Percentiles rank a stretch among this genome's conserved stretches.
Evolutionary conservation across 2,329 filamentous ascomycete genomes (phyloP).

Genomic region (Nemania serpens): DNA sequence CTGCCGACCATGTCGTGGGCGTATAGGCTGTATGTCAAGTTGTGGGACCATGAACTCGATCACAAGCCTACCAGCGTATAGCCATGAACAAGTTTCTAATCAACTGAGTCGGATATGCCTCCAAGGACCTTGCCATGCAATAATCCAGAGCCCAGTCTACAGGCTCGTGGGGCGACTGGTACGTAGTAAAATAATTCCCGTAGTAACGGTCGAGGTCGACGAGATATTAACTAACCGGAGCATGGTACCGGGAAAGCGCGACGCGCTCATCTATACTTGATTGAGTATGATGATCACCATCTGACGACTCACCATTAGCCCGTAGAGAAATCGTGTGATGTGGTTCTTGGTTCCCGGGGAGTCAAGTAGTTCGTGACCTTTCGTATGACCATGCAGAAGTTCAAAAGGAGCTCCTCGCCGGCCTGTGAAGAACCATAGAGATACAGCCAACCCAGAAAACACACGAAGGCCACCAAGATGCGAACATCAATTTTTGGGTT

Average conservation of each 20-base stretch:
- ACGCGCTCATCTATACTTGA: conserved; percentile 30
- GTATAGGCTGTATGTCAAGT: conserved; percentile 38
- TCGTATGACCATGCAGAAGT: conserved; percentile 18
- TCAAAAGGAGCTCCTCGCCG: conserved; percentile 19
- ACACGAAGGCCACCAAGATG: conserved; percentile 29
- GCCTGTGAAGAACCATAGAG: not conserved
- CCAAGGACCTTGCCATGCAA: conserved; percentile 23
- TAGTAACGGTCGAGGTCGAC: conserved; percentile 29
- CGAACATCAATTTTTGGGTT: conserved; percentile 31
- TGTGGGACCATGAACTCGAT: conserved; percentile 17
- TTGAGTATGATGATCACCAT: conserved; percentile 30
- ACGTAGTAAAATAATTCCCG: conserved; percentile 31
- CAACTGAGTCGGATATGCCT: conserved; percentile 26
- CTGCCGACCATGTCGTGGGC: conserved; percentile 21
- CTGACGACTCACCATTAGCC: conserved; percentile 26
- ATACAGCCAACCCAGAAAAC: not conserved
- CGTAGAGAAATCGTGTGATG: conserved; percentile 35
- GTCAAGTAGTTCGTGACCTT: conserved; percentile 20
- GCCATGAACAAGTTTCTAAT: not conserved
- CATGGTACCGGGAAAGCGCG: conserved; percentile 33
- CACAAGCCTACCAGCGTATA: conserved; percentile 9
- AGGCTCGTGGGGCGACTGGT: conserved; percentile 23
- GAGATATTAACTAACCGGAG: conserved; percentile 38
- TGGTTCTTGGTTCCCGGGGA: conserved; percentile 13
- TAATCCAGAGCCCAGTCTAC: conserved; percentile 21